Conservation (phyloP, 2,329 filamentous ascomycete species). For the Dendrostoma leiphaemia region DNA sequence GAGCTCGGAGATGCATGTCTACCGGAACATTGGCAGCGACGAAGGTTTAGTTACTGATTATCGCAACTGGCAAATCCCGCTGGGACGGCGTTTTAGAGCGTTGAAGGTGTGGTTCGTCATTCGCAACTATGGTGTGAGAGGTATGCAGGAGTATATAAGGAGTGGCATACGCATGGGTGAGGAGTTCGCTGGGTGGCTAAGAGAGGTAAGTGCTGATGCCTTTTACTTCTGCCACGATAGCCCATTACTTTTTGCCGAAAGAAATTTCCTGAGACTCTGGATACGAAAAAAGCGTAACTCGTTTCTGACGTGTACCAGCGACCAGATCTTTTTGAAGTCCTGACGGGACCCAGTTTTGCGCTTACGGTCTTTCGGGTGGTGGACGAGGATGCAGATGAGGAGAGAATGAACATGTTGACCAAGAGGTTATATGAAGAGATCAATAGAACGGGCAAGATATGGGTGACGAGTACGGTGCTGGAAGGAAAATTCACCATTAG, state of each 20-base stretch:
- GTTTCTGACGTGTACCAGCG: too few species aligned
- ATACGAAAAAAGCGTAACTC: too few species aligned
- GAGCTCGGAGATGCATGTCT: constrained; percentile 66
- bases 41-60: constrained; percentile 88
- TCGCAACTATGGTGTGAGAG: constrained; percentile 70
- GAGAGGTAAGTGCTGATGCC: constrained; percentile 62
- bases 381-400: constrained; percentile 33
- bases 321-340: constrained; percentile 76
- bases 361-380: constrained; percentile 73
- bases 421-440: constrained; percentile 73
- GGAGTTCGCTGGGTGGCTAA: constrained; percentile 61
- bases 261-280: too few species aligned
- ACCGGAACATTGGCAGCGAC: constrained; percentile 74
- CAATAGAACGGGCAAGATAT: constrained; percentile 74
- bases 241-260: too few species aligned
- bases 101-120: constrained; percentile 97
- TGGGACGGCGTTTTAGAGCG: constrained; percentile 82
- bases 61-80: constrained; percentile 94
- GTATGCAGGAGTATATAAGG: constrained; percentile 71
- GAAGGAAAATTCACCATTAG: constrained; percentile 75
- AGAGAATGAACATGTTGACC: constrained; percentile 65
- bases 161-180: constrained; percentile 69
- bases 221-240: too few species aligned
- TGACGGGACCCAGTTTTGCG: constrained; percentile 73
- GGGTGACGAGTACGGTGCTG: constrained; percentile 73